Evolutionary conservation across 2,329 filamentous ascomycete species (phyloP), one percentile per base, ranked within the genome.

Genomic region (Penicillium sp.): DNA sequence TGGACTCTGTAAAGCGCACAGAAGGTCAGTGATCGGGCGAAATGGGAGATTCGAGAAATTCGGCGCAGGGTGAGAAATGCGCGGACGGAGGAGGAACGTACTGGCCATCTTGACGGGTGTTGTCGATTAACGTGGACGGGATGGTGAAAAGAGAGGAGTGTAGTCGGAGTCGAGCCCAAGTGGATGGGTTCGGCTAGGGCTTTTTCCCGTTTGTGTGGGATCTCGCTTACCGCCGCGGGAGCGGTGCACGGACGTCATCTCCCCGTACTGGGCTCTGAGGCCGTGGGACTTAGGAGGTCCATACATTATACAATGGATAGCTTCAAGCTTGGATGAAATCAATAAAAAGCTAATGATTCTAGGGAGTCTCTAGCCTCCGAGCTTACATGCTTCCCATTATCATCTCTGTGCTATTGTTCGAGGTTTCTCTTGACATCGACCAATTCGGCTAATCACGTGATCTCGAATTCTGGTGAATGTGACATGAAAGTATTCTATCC

Each of bases 1-100:
- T 98, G 77, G 95, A 98, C 88, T 98, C 93, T 97, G 80, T 60
- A 61, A 38, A 61, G 63, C 59, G 64, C 54, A 71, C 54, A 60
- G 55, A 57, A 65, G 56, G 67, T 75, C 66, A 75, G 72, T 60
- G 58, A 67, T 65, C 48, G 57, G 55, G 51, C 37, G 20, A 14
- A 42, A 53, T 20, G 12, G 22, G 37, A 34, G 45, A 31, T 41
- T 53, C 48, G 28, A 56, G 17, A 39, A 6, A 22, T 41, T 45
- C 17, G 45, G 48, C 48, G 34, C 20, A 22, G 17, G 47, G 12
- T 25, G 31, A 31, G 38, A 55, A 59, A 54, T 51, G 42, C 22
- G 49, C 55, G 38, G 43, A 43, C 41, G 48, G 10, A 28, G 53
- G 59, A 54, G 55, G 56, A 79, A 79, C 76, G 62, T 78, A 79